Percentiles rank a stretch among this genome's conserved stretches.
Conservation (phyloP, 305 asterid species). For the Euphrasia arctica region DNA sequence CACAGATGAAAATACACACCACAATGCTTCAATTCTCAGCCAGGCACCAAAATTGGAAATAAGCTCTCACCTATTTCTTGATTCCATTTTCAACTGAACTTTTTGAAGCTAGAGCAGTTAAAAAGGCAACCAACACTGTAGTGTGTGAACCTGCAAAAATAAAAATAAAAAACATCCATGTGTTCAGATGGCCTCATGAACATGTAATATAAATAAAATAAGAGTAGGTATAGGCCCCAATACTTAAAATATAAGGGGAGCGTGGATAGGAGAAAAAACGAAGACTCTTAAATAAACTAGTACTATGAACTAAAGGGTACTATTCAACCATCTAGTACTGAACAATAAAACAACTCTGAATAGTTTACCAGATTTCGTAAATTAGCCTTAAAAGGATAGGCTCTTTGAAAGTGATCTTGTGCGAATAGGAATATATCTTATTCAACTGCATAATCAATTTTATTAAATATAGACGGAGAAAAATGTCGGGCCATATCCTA, state of each 20-base stretch:
- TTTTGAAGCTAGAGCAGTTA: slow-evolving; percentile 26
- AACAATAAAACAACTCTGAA: slow-evolving; percentile 7
- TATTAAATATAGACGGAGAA: not conserved
- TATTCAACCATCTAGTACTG: not conserved
- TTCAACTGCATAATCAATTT: slow-evolving; percentile 17
- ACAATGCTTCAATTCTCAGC: slow-evolving; percentile 32
- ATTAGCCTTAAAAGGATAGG: slow-evolving; percentile 3
- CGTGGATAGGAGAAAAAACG: too few relatives aligned
- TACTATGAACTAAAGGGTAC: too few relatives aligned
- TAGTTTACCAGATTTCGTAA: not conserved
- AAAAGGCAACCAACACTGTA: slow-evolving; percentile 20
- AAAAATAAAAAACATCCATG: slow-evolving; percentile 21
- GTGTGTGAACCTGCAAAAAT: slow-evolving; percentile 32
- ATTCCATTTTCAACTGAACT: slow-evolving; percentile 28
- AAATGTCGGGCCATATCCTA: not conserved
- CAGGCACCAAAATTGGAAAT: slow-evolving; percentile 46
- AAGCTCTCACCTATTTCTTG: slow-evolving; percentile 35
- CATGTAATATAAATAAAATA: not conserved
- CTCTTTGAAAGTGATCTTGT: slow-evolving; percentile 1
- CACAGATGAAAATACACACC: slow-evolving; percentile 14
- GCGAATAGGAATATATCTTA: not conserved
- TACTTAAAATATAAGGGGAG: slow-evolving; percentile 5
- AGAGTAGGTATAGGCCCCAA: slow-evolving; percentile 10
- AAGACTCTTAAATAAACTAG: too few relatives aligned
- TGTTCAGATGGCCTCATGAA: slow-evolving; percentile 22